phyloP scores from a whole-genome alignment of 176 grass and related monocot species.

The Eleusine indica region DNA sequence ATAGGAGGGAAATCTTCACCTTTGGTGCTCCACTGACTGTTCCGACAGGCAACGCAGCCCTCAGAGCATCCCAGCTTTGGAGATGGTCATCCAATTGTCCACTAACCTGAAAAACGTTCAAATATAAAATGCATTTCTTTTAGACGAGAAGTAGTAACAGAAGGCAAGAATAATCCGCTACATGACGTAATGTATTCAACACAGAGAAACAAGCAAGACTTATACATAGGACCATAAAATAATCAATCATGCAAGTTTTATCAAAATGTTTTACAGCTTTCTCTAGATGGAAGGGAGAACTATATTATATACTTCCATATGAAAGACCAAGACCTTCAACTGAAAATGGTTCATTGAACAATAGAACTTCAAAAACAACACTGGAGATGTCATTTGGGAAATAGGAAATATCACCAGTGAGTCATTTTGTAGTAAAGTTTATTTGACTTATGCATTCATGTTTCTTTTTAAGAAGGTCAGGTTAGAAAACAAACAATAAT shows the following conservation, averaged over 20 bases:
- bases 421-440: neutral
- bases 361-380: neutral
- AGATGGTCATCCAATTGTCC: conserved; percentile 68
- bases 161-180: conserved; percentile 15
- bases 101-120: conserved; percentile 57
- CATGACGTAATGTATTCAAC: conserved; percentile 6
- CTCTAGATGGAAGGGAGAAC: neutral
- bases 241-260: neutral
- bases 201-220: neutral
- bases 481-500: neutral
- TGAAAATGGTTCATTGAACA: neutral
- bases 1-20: conserved; percentile 39
- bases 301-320: neutral
- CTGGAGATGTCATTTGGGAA: neutral
- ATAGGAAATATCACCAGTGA: conserved; percentile 5
- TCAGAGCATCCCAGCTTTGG: conserved; percentile 83
- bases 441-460: conserved; percentile 2
- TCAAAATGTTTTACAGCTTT: neutral
- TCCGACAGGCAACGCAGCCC: conserved; percentile 87
- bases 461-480: neutral
- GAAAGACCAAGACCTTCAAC: neutral
- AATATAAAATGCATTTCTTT: conserved; percentile 17
- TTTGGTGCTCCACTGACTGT: conserved; percentile 94
- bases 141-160: neutral
- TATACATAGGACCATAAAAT: neutral